These are phyloP conservation scores for Sporothrix euskadiensis DNA, from an alignment of 2,329 filamentous ascomycete genomes.

Conservation along the genomic window DNA sequence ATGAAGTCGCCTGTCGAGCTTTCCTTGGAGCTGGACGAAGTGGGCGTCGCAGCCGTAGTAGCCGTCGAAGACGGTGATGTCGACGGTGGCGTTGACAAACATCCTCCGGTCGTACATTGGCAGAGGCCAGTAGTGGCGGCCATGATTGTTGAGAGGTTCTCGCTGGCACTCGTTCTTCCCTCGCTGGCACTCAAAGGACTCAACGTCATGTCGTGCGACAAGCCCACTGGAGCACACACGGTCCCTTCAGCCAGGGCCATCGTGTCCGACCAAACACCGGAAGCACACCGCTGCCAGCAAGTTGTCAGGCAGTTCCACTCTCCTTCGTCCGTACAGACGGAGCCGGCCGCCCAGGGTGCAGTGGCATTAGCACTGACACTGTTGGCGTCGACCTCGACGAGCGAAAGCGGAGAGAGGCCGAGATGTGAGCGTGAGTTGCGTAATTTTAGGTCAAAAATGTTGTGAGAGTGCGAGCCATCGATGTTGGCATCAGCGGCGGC, in stretches of 20 bases:
- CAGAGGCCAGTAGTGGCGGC: neutral
- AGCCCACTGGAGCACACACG: constrained; percentile 47
- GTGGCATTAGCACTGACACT: constrained; percentile 6
- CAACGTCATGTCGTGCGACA: constrained; percentile 44
- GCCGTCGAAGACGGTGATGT: neutral
- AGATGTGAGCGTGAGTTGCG: neutral
- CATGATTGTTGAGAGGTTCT: neutral
- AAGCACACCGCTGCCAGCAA: constrained; percentile 53
- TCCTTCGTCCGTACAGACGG: constrained; percentile 50
- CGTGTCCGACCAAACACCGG: constrained; percentile 49
- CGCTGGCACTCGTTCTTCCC: neutral
- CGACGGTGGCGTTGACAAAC: neutral
- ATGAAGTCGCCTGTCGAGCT: neutral
- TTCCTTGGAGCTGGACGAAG: neutral
- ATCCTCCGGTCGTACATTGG: neutral
- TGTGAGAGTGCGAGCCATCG: neutral
- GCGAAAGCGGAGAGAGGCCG: neutral
- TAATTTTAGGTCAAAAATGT: neutral
- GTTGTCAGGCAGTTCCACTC: constrained; percentile 56
- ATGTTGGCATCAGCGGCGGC: neutral
- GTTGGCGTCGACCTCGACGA: neutral
- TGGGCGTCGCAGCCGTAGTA: neutral
- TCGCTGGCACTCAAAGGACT: neutral
- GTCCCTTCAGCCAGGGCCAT: constrained; percentile 50
- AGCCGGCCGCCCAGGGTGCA: constrained; percentile 35